A percentile compares a stretch with the other conserved stretches of the same genome.
These are phyloP conservation scores for Sicyos baderoa DNA, from an alignment of 306 rosid genomes.

Conservation along the genomic window DNA sequence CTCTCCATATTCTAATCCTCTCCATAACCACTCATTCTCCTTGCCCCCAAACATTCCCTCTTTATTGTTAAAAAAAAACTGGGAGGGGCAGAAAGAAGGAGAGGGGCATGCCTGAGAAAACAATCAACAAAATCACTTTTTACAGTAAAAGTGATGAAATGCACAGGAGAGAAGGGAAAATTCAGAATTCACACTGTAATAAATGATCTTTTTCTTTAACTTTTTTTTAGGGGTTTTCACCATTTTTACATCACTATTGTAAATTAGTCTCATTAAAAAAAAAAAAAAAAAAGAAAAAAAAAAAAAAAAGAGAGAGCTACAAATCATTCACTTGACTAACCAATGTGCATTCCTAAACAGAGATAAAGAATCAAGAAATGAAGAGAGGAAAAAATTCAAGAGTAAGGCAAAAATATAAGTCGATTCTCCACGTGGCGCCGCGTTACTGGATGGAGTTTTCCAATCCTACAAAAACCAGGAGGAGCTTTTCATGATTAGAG, in stretches of 20 bases:
- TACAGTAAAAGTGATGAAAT: conserved; percentile 28
- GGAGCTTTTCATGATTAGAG: conserved; percentile 30
- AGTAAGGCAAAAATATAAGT: conserved; percentile 29
- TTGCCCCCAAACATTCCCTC: no score
- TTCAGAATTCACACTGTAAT: conserved; percentile 26
- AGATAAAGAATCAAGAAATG: conserved; percentile 55
- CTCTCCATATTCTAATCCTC: no score
- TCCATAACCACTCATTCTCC: no score
- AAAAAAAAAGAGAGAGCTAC: conserved; percentile 29
- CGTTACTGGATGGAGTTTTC: conserved; percentile 15
- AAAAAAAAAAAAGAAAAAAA: conserved; percentile 24
- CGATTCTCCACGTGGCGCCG: conserved; percentile 38
- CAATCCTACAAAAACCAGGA: conserved; percentile 52
- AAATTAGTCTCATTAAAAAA: conserved; percentile 32
- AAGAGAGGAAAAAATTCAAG: conserved; percentile 25
- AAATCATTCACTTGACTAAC: conserved; percentile 52
- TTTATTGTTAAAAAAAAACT: background rate
- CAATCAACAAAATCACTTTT: conserved; percentile 25
- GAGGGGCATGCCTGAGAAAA: conserved; percentile 10
- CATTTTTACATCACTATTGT: conserved; percentile 27
- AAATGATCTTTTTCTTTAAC: conserved; percentile 21
- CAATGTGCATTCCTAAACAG: conserved; percentile 38
- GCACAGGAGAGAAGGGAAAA: conserved; percentile 18
- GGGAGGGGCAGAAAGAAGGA: background rate
- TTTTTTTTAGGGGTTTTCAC: conserved; percentile 16